Evolutionary conservation across 73 alveolate species (phyloP).

Genomic region (Symbiodinium natans): DNA sequence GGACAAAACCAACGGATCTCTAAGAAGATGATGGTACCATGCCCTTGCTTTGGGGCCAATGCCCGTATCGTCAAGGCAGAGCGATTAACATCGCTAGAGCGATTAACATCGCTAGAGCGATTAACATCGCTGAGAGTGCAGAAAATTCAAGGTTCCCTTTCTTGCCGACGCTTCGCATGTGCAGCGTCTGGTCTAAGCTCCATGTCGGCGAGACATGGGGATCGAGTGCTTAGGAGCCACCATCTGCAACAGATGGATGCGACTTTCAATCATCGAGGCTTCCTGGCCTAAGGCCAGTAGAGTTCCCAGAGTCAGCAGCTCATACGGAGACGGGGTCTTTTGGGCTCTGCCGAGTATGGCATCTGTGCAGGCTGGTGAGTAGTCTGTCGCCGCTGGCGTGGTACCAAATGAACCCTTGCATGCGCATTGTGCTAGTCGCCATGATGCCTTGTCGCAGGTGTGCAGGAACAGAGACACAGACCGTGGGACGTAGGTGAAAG

Average conservation of each 20-base stretch:
- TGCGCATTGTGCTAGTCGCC: not conserved
- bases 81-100: no score
- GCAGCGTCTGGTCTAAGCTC: not conserved
- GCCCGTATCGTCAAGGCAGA: no score
- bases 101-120: no score
- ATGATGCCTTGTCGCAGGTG: not conserved
- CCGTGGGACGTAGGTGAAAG: no score
- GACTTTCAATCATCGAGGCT: not conserved
- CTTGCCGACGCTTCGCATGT: not conserved
- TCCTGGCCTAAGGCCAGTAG: not conserved
- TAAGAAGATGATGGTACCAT: not conserved
- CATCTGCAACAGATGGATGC: not conserved
- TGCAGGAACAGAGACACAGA: not conserved
- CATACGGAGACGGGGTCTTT: not conserved
- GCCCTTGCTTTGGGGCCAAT: not conserved
- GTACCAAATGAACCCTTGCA: not conserved
- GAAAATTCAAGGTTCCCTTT: no score
- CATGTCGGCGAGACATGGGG: not conserved
- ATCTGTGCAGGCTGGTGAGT: not conserved
- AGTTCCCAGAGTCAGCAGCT: not conserved
- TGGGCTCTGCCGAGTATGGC: not conserved
- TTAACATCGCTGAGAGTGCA: no score
- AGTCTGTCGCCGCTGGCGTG: not conserved
- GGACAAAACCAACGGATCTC: conserved; percentile 3
- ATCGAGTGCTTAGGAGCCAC: not conserved